Conservation (phyloP, 306 rosid species). For the Luffa acutangula region DNA sequence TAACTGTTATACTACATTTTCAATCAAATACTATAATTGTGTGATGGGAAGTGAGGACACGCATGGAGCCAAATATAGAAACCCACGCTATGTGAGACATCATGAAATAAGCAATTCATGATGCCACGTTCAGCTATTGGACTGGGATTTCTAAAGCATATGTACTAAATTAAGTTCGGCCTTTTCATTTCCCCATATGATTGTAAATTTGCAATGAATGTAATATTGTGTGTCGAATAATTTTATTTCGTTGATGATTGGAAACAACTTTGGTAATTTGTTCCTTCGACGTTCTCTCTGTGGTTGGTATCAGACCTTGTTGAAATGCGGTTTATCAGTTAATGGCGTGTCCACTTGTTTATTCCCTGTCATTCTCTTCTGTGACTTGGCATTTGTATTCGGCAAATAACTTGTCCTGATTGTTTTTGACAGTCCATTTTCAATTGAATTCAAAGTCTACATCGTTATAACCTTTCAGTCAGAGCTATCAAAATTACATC, state of each 20-base stretch:
- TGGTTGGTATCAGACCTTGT: background rate
- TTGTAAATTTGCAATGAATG: background rate
- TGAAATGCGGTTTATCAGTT: background rate
- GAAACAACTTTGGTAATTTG: background rate
- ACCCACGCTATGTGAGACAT: background rate
- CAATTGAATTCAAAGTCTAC: conserved; percentile 72
- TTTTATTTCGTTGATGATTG: background rate
- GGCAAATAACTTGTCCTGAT: background rate
- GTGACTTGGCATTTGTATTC: background rate
- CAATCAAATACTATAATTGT: background rate
- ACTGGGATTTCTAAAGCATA: background rate
- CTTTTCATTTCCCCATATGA: background rate
- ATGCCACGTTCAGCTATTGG: background rate
- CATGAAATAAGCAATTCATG: background rate
- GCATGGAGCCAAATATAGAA: background rate
- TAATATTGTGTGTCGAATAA: background rate
- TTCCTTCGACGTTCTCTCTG: background rate
- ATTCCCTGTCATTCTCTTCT: background rate
- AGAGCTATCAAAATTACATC: conserved; percentile 55
- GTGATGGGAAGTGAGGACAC: background rate
- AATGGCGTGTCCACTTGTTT: background rate
- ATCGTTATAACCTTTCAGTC: conserved; percentile 65
- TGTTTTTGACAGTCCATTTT: conserved; percentile 69
- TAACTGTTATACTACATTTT: background rate
- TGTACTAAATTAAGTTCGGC: background rate